These are phyloP conservation scores for Ephemerocybe angulata DNA, from an alignment of 768 basidiomycete species.

Conservation along the genomic window DNA sequence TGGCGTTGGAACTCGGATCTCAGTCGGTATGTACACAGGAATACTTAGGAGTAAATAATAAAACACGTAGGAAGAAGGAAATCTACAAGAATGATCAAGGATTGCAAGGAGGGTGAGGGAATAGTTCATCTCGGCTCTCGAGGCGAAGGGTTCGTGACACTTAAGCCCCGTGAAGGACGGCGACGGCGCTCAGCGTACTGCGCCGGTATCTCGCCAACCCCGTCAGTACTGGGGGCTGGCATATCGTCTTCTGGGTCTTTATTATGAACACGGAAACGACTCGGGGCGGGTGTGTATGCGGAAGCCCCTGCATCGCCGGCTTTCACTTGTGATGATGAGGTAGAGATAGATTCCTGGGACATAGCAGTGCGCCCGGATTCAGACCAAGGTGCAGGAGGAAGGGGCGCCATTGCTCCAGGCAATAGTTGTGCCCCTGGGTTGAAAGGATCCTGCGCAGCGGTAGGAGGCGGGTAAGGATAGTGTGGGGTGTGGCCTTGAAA, in stretches of 20 bases:
- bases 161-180: conserved; percentile 11
- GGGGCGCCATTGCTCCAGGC: not conserved
- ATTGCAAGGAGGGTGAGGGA: not conserved
- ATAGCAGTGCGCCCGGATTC: conserved; percentile 18
- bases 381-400: not conserved
- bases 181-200: conserved; percentile 57
- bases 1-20: no score
- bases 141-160: not conserved
- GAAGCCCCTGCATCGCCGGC: conserved; percentile 50
- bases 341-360: conserved; percentile 16
- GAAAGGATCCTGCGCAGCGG: conserved; percentile 8
- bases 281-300: conserved; percentile 39
- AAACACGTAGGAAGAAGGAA: not conserved
- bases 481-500: conserved; percentile 8
- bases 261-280: conserved; percentile 66
- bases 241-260: conserved; percentile 61
- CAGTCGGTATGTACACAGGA: no score
- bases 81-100: not conserved
- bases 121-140: not conserved
- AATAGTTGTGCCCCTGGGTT: conserved; percentile 5
- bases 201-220: conserved; percentile 71
- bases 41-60: not conserved
- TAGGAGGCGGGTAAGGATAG: conserved; percentile 15
- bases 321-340: conserved; percentile 44
- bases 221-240: conserved; percentile 41